phyloP scores from a whole-genome alignment of 1,284 basidiomycete genomes.

The Tremellales sp. region DNA sequence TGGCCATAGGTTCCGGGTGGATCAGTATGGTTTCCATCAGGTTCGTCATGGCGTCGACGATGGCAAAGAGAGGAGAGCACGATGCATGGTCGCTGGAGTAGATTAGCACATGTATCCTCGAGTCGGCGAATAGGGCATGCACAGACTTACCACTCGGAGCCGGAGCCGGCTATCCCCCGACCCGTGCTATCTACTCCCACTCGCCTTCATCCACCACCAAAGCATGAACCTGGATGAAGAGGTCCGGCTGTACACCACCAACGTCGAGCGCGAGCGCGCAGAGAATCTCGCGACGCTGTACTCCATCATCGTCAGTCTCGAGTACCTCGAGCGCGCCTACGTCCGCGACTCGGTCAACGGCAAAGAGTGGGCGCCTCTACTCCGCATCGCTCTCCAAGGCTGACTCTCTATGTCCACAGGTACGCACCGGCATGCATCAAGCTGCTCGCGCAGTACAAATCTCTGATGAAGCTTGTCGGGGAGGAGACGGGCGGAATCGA shows the following conservation, averaged over 20 bases:
- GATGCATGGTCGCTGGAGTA: too few species aligned
- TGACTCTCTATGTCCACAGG: constrained; percentile 52
- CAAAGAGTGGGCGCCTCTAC: constrained; percentile 64
- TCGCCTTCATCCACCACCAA: not conserved
- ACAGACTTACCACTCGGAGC: too few species aligned
- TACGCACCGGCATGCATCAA: constrained; percentile 94
- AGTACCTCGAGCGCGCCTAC: constrained; percentile 93
- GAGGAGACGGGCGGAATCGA: constrained; percentile 79
- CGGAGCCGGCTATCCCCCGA: not conserved
- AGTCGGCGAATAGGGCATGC: too few species aligned
- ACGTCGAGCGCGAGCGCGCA: constrained; percentile 83
- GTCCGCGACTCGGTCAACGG: constrained; percentile 87
- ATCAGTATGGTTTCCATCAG: not conserved
- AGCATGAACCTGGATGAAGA: constrained; percentile 72
- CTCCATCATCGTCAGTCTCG: constrained; percentile 83
- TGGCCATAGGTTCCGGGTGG: not conserved
- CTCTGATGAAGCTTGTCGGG: constrained; percentile 86
- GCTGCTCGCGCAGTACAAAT: constrained; percentile 92
- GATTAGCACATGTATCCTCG: too few species aligned
- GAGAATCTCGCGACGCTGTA: constrained; percentile 87
- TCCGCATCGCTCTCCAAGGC: too few species aligned
- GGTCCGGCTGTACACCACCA: constrained; percentile 80
- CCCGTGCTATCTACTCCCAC: not conserved
- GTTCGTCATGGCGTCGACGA: not conserved
- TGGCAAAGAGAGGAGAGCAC: too few species aligned